phyloP scores from a whole-genome alignment of 2,329 filamentous ascomycete genomes.

The Apiospora rasikravindrae region DNA sequence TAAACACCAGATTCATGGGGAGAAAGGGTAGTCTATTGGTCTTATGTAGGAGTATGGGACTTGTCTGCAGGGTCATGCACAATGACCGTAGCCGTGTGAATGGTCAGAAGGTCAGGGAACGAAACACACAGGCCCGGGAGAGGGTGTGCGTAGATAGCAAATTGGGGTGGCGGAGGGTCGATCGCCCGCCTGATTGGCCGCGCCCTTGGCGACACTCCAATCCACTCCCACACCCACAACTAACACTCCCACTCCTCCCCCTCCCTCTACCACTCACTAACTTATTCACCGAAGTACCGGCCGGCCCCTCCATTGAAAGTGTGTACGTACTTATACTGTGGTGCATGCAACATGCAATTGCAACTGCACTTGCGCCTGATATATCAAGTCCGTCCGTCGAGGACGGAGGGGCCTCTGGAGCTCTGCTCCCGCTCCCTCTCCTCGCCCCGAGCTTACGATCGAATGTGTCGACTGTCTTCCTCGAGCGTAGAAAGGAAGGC shows the following conservation, averaged over 20 bases:
- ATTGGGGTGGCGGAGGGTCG: slow-evolving; percentile 24
- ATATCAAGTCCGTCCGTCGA: background rate
- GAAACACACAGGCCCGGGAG: slow-evolving; percentile 18
- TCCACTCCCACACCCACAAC: slow-evolving; percentile 6
- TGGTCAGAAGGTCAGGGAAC: slow-evolving; percentile 21
- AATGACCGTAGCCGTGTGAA: slow-evolving; percentile 24
- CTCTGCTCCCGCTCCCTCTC: background rate
- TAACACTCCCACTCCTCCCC: background rate
- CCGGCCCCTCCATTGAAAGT: background rate
- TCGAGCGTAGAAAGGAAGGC: background rate
- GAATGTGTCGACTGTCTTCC: background rate
- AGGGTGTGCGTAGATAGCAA: slow-evolving; percentile 25
- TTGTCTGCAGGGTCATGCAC: slow-evolving; percentile 27
- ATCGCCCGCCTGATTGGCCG: slow-evolving; percentile 22
- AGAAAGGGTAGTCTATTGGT: slow-evolving; percentile 24
- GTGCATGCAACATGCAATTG: slow-evolving; percentile 6
- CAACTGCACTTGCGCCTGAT: slow-evolving; percentile 6
- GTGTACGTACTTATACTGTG: background rate
- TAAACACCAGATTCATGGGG: slow-evolving; percentile 17
- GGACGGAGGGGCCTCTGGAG: background rate
- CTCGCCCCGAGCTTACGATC: background rate
- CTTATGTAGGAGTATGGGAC: slow-evolving; percentile 24
- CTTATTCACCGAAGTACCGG: background rate
- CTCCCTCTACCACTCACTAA: background rate
- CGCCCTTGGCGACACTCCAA: slow-evolving; percentile 17